A percentile compares a stretch with the other conserved stretches of the same genome.
These are phyloP conservation scores for Lodderomyces beijingensis DNA, from an alignment of 1,139 yeast genomes.

Conservation along the genomic window DNA sequence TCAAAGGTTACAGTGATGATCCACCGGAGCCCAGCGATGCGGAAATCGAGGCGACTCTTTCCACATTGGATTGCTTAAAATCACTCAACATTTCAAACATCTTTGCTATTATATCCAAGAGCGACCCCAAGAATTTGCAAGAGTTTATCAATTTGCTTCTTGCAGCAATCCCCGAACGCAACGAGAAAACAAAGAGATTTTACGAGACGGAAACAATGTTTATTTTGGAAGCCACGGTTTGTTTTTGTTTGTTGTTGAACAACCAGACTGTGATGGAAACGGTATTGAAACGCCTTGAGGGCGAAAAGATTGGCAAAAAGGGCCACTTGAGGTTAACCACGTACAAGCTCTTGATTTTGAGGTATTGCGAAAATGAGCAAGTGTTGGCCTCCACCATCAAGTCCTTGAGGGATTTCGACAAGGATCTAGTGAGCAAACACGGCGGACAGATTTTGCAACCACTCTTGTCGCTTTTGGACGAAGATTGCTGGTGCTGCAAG, in stretches of 20 bases:
- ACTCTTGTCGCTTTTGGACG: constrained; percentile 47
- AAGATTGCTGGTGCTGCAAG: constrained; percentile 44
- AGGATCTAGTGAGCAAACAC: constrained; percentile 37
- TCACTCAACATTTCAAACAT: constrained; percentile 56
- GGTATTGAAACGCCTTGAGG: constrained; percentile 20
- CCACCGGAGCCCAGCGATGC: constrained; percentile 89
- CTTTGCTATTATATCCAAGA: constrained; percentile 40
- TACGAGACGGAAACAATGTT: constrained; percentile 56
- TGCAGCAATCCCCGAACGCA: constrained; percentile 27
- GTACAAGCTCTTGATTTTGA: constrained; percentile 39
- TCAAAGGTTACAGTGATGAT: constrained; percentile 83
- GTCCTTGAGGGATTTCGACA: constrained; percentile 26
- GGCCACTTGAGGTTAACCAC: constrained; percentile 30
- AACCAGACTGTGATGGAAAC: constrained; percentile 28
- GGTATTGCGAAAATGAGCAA: constrained; percentile 23
- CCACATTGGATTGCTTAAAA: constrained; percentile 77
- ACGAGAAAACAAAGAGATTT: constrained; percentile 38
- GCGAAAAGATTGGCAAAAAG: constrained; percentile 24
- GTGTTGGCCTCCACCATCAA: constrained; percentile 21
- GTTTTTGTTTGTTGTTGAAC: constrained; percentile 44
- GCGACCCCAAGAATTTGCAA: constrained; percentile 21
- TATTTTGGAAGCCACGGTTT: constrained; percentile 50
- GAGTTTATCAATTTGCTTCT: constrained; percentile 22
- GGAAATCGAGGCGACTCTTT: constrained; percentile 80
- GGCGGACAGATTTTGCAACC: constrained; percentile 54